These are phyloP conservation scores for Chlamydomonas eustigma DNA, from an alignment of 139 green algal species.

Conservation along the genomic window DNA sequence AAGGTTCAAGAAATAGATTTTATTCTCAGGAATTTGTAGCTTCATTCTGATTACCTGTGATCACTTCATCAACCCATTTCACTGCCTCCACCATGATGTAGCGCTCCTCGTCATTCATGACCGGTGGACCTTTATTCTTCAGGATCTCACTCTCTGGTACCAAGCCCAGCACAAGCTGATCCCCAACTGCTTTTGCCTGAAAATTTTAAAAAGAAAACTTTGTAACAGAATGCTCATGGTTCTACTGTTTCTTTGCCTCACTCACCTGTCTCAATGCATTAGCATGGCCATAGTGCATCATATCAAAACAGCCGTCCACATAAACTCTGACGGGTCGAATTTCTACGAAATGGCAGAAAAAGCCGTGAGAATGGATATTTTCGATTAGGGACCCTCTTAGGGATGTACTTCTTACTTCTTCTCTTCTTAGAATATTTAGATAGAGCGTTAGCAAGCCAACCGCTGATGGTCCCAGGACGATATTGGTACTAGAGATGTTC, in stretches of 20 bases:
- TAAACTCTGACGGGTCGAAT: conserved; percentile 87
- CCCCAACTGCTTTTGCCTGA: conserved; percentile 78
- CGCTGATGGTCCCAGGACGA: conserved; percentile 79
- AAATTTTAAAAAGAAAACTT: too few species aligned
- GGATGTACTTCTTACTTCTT: conserved; percentile 44
- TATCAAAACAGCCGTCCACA: conserved; percentile 99
- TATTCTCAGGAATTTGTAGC: too few species aligned
- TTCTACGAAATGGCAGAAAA: not conserved
- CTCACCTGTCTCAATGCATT: conserved; percentile 95
- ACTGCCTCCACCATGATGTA: conserved; percentile 80
- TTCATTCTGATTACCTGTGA: too few species aligned
- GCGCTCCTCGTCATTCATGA: conserved; percentile 88
- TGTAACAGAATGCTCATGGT: too few species aligned
- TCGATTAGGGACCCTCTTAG: too few species aligned
- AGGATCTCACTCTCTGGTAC: conserved; percentile 93
- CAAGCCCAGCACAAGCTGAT: conserved; percentile 93
- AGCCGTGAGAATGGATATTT: too few species aligned
- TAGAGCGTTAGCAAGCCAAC: conserved; percentile 69
- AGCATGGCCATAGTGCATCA: conserved; percentile 99
- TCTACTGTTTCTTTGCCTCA: too few species aligned
- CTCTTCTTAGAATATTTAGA: conserved; percentile 71
- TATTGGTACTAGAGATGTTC: conserved; percentile 78
- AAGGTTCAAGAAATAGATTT: too few species aligned
- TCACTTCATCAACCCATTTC: conserved; percentile 99
- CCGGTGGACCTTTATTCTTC: conserved; percentile 86